A percentile compares a stretch with the other conserved stretches of the same genome.
Conservation (phyloP, 768 basidiomycete species). For the Auricularia auricula-judae region DNA sequence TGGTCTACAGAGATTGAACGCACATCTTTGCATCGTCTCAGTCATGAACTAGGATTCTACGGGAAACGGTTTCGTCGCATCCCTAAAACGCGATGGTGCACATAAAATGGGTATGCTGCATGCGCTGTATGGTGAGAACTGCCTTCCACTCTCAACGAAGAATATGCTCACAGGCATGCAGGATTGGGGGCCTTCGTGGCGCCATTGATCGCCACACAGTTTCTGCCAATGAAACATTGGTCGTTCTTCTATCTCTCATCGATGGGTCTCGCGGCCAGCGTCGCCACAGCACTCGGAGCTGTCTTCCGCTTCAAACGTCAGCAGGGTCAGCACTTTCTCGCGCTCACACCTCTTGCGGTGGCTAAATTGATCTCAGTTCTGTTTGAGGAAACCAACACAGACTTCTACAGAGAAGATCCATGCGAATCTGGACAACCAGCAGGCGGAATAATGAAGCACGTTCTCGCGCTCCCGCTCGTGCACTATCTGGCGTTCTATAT, state of each 20-base stretch:
- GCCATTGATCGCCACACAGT: slow-evolving; percentile 1
- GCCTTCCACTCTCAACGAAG: background rate
- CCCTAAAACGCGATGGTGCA: background rate
- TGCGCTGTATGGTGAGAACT: slow-evolving; percentile 1
- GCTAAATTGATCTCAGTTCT: background rate
- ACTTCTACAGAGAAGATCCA: background rate
- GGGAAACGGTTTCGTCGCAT: slow-evolving; percentile 2
- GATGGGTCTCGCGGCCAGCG: background rate
- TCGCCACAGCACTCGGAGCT: background rate
- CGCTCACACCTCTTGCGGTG: background rate
- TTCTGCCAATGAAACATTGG: slow-evolving; percentile 1
- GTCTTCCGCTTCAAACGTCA: background rate
- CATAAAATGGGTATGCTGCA: slow-evolving; percentile 5
- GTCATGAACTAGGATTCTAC: background rate
- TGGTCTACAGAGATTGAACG: background rate
- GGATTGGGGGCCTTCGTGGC: slow-evolving; percentile 4
- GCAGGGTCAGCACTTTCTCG: background rate
- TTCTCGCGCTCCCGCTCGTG: slow-evolving; percentile 4
- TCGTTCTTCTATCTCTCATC: background rate
- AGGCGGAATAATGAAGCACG: slow-evolving; percentile 5
- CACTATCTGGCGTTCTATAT: slow-evolving; percentile 10
- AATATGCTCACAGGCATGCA: background rate
- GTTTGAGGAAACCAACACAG: background rate
- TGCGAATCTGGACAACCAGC: background rate
- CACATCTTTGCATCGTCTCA: background rate